Evolutionary conservation across 2,329 filamentous ascomycete species (phyloP).

Genomic region (Raffaelea ambrosiae): DNA sequence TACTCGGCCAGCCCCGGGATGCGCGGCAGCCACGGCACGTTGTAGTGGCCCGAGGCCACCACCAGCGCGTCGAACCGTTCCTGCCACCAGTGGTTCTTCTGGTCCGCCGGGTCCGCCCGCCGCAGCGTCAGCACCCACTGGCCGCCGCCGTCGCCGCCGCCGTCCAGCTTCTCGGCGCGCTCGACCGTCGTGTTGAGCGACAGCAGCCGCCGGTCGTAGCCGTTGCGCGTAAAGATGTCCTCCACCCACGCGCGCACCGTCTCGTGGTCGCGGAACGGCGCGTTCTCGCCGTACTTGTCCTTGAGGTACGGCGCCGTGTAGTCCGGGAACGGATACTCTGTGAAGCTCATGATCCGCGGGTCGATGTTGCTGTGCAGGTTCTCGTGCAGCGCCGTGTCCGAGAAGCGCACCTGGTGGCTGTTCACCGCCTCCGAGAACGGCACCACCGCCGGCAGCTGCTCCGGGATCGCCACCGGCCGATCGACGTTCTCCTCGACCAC

Average conservation of each 20-base stretch:
- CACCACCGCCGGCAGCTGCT: constrained; percentile 34
- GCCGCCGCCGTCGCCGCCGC: no score
- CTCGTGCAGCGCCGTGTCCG: constrained; percentile 4
- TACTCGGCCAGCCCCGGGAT: constrained; percentile 40
- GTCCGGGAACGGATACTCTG: constrained; percentile 7
- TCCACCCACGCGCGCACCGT: constrained; percentile 47
- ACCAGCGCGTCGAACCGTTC: constrained; percentile 56
- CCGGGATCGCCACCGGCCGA: constrained; percentile 35
- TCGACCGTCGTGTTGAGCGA: constrained; percentile 55
- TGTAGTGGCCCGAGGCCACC: constrained; percentile 59
- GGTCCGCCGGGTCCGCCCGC: constrained; percentile 14
- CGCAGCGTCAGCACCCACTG: constrained; percentile 45
- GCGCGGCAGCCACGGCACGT: constrained; percentile 41
- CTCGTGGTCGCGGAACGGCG: constrained; percentile 53
- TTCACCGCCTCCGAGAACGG: constrained; percentile 22
- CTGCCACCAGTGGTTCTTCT: constrained; percentile 48
- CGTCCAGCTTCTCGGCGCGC: constrained; percentile 34
- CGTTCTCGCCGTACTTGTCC: constrained; percentile 42
- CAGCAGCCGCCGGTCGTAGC: constrained; percentile 26
- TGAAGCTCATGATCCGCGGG: constrained; percentile 50
- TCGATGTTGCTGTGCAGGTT: constrained; percentile 52
- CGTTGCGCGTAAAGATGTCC: constrained; percentile 30
- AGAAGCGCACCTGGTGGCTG: constrained; percentile 1
- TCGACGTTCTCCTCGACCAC: constrained; percentile 36
- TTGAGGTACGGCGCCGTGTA: constrained; percentile 17